phyloP scores from a whole-genome alignment of 257 asterid genomes.

The Solanum dulcamara region DNA sequence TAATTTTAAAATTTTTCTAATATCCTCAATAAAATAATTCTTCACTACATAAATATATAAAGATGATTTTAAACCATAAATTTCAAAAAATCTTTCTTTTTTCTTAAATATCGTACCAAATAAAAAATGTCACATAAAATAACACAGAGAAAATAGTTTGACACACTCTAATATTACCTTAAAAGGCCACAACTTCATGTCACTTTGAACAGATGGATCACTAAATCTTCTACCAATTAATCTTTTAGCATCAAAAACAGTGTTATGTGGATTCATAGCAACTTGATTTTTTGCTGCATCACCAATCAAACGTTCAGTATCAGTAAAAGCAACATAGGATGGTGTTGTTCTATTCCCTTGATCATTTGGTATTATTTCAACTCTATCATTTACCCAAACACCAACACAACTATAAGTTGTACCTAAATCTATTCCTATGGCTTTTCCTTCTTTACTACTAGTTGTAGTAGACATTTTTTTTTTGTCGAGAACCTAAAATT shows the following conservation, averaged over 20 bases:
- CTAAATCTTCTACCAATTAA: conserved; percentile 40
- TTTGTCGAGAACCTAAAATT: neutral
- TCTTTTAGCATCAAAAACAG: conserved; percentile 52
- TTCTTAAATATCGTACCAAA: too few relatives aligned
- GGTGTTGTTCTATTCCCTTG: conserved; percentile 63
- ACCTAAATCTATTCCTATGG: conserved; percentile 49
- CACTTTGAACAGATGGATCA: conserved; percentile 49
- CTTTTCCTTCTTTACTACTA: conserved; percentile 23
- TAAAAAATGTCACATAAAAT: too few relatives aligned
- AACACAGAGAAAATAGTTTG: too few relatives aligned
- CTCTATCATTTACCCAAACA: conserved; percentile 49
- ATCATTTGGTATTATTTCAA: conserved; percentile 51
- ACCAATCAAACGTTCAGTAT: conserved; percentile 42
- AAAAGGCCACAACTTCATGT: conserved; percentile 49
- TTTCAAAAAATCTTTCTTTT: too few relatives aligned
- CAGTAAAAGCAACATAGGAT: conserved; percentile 54
- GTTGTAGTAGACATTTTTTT: conserved; percentile 15
- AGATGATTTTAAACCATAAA: too few relatives aligned
- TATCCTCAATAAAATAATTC: too few relatives aligned
- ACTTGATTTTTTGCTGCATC: conserved; percentile 55
- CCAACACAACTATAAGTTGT: conserved; percentile 62
- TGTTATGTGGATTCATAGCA: conserved; percentile 53
- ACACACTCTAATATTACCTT: too few relatives aligned
- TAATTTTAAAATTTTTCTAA: too few relatives aligned
- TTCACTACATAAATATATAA: too few relatives aligned